These are phyloP conservation scores for Stentor roeselii DNA, from an alignment of 73 alveolate species.

Conservation along the genomic window DNA sequence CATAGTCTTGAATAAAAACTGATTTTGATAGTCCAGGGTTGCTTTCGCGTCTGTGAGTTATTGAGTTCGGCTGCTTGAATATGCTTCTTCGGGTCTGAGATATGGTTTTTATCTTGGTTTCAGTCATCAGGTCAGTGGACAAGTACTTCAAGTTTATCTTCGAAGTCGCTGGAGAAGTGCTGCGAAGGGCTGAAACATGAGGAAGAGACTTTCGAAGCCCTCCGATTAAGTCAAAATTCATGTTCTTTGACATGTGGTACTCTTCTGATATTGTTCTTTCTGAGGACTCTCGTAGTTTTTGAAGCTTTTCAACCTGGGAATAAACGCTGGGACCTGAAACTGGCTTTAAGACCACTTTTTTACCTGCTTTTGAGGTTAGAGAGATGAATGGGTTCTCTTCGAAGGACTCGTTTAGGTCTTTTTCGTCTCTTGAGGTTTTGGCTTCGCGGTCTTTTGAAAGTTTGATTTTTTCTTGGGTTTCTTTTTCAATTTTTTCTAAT, in stretches of 20 bases:
- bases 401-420: no score
- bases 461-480: no score
- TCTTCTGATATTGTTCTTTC: background rate
- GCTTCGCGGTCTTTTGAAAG: no score
- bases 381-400: background rate
- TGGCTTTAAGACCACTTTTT: background rate
- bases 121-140: background rate
- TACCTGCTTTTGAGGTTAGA: background rate
- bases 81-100: background rate
- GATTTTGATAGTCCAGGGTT: background rate
- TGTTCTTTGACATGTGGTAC: background rate
- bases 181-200: background rate
- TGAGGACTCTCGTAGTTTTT: background rate
- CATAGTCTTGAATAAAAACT: background rate
- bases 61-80: background rate
- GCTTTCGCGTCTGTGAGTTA: background rate
- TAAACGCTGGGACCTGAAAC: background rate
- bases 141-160: background rate
- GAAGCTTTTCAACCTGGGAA: background rate
- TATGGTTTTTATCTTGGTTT: background rate
- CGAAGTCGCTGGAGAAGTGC: background rate
- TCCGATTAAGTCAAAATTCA: background rate
- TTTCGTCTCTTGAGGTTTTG: no score
- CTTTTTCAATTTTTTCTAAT: background rate
- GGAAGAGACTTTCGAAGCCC: background rate